Evolutionary conservation across 371 early-diverging fungal genomes (phyloP).

Genomic region (Haplosporangium sp.): DNA sequence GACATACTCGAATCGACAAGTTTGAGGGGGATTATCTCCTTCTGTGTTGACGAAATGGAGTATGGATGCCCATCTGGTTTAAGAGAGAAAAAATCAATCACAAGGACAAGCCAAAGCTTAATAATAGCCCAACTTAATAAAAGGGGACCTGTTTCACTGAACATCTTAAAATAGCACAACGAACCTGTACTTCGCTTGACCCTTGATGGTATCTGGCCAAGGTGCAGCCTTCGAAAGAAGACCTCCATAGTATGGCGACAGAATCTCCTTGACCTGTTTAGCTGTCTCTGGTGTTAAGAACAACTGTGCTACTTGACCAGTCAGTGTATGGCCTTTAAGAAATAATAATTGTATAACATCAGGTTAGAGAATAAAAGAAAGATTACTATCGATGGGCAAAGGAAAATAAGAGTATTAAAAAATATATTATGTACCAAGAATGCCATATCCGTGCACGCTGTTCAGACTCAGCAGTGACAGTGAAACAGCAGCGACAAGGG

Average conservation of each 20-base stretch:
- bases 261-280: constrained; percentile 45
- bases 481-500: constrained; percentile 11
- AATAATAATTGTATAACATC: background rate
- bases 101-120: background rate
- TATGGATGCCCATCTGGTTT: constrained; percentile 37
- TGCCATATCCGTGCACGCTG: constrained; percentile 43
- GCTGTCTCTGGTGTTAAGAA: constrained; percentile 53
- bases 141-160: background rate
- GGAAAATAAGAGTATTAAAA: background rate
- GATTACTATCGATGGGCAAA: background rate
- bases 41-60: constrained; percentile 54
- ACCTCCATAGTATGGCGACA: constrained; percentile 51
- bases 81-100: background rate
- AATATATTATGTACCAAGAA: constrained; percentile 29
- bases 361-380: background rate
- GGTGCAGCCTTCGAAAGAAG: constrained; percentile 56
- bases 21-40: constrained; percentile 49
- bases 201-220: constrained; percentile 57
- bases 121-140: background rate
- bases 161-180: background rate
- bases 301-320: constrained; percentile 51
- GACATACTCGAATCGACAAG: constrained; percentile 35
- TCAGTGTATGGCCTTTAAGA: constrained; percentile 47
- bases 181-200: constrained; percentile 49
- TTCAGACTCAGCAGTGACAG: constrained; percentile 19